Conservation (phyloP, 495 filamentous ascomycete genomes). For the Penicillium cosmopolitanum region DNA sequence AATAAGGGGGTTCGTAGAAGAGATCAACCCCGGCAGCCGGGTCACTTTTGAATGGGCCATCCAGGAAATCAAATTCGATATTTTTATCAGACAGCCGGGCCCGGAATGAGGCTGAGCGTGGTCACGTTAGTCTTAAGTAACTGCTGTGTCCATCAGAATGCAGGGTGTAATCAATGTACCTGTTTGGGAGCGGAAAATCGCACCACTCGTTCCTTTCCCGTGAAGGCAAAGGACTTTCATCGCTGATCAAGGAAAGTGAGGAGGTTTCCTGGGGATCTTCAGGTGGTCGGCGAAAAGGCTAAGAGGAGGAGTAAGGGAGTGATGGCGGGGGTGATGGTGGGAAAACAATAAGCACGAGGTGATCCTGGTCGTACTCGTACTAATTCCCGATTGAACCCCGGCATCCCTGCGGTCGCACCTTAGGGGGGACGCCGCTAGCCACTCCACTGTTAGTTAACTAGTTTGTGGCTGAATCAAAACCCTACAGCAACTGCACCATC, state of each 20-base stretch:
- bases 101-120: slow-evolving; percentile 47
- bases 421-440: too few relatives aligned
- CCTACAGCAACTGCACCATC: not conserved
- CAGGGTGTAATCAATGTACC: slow-evolving; percentile 38
- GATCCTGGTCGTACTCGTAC: not conserved
- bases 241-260: slow-evolving; percentile 3
- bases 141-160: not conserved
- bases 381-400: not conserved
- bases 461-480: too few relatives aligned
- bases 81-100: slow-evolving; percentile 34
- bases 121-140: slow-evolving; percentile 26
- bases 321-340: slow-evolving; percentile 1
- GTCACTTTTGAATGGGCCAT: slow-evolving; percentile 48
- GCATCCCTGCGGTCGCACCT: not conserved
- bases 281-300: not conserved
- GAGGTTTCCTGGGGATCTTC: not conserved
- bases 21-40: slow-evolving; percentile 58
- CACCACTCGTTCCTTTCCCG: slow-evolving; percentile 61
- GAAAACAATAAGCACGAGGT: slow-evolving; percentile 1
- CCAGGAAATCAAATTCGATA: slow-evolving; percentile 59
- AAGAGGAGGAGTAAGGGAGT: slow-evolving; percentile 2
- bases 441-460: too few relatives aligned
- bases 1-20: slow-evolving; percentile 53
- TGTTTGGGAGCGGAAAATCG: slow-evolving; percentile 62
- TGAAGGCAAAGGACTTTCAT: slow-evolving; percentile 69